Percentiles rank a stretch among this genome's conserved stretches.
These are phyloP conservation scores for Rhytidhysteron rufulum DNA, from an alignment of 2,329 filamentous ascomycete species.

Conservation along the genomic window DNA sequence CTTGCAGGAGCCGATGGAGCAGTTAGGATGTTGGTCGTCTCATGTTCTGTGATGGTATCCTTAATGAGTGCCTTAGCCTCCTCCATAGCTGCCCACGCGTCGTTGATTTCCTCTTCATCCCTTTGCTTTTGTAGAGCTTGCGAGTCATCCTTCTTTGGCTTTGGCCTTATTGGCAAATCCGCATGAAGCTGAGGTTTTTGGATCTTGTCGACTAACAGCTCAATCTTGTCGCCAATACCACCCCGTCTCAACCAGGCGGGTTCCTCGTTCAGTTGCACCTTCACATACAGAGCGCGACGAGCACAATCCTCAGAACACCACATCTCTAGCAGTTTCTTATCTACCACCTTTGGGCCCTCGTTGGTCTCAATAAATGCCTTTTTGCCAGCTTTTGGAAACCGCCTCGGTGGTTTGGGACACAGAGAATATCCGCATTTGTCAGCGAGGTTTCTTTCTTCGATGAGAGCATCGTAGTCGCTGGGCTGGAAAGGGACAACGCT, in stretches of 20 bases:
- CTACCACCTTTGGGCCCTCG: conserved; percentile 61
- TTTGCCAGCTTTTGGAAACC: conserved; percentile 44
- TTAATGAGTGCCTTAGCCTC: conserved; percentile 29
- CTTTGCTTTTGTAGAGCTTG: conserved; percentile 5
- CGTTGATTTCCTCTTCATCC: conserved; percentile 24
- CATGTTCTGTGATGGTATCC: conserved; percentile 27
- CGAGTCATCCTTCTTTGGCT: conserved; percentile 10
- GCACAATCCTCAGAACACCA: conserved; percentile 86
- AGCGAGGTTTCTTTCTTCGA: conserved; percentile 84
- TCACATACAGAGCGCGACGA: conserved; percentile 75
- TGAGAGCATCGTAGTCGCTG: conserved; percentile 81
- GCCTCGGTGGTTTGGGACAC: conserved; percentile 62
- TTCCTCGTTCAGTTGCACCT: conserved; percentile 80
- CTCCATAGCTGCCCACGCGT: conserved; percentile 30
- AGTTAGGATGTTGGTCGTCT: conserved; percentile 14
- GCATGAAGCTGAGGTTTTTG: conserved; percentile 20
- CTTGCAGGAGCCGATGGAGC: conserved; percentile 21
- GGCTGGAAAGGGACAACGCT: conserved; percentile 75
- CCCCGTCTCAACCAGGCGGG: conserved; percentile 78
- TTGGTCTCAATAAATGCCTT: conserved; percentile 65
- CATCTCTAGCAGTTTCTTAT: conserved; percentile 68
- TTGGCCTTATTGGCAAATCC: conserved; percentile 26
- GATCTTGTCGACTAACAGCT: conserved; percentile 42
- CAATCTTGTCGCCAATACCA: conserved; percentile 33
- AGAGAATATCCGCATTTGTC: conserved; percentile 79